Evolutionary conservation across 352 stramenopile genomes (phyloP), one percentile per base, ranked within the genome.

Genomic region (Elongisporangium senticosum): DNA sequence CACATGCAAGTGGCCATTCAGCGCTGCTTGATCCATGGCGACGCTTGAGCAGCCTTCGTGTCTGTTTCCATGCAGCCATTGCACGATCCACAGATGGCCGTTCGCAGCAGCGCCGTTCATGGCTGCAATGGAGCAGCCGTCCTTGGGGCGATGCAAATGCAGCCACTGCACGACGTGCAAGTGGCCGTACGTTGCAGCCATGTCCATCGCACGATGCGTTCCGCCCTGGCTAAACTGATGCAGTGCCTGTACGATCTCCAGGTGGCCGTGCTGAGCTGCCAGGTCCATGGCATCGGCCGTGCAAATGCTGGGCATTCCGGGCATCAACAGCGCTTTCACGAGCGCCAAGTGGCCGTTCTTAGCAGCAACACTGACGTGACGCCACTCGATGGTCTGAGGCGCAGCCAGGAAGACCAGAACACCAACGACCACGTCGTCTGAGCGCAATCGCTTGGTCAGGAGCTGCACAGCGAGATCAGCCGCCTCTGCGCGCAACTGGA

Each of bases 21-120:
- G 72, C 0, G 81, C 78, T 15, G 78, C 79, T 23, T 67, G 79
- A 39, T 90, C 75, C 67, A 90, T 90, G 3, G 79, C 81, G 13
- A 71, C 61, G 7, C 69, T 87, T 1, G 79, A 76, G 51, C 79
- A 90, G 17, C 79, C 79, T 50, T 89, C 81, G 3, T 40, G 56
- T 14, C 79, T 67, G 52, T 88, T 69, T 13, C 64, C 54, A 47
- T 90, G 81, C 11, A 90, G 61, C 66, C 75, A 90, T 17, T 61
- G 53, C 1, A 90, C 75, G 39, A 87, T 73, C 4, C 77, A 48
- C 47, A 90, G 59, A 58, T 86, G 79, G 0, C 77, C 79, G 21
- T 76, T 65, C 8, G 71, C 70, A 15, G 81, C 81, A 0, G 81
- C 81, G 52, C 75, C 77, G 37, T 83, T 69, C 77, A 90, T 88